Conservation (phyloP, 352 stramenopile species). For the Phytophthora pinifolia region DNA sequence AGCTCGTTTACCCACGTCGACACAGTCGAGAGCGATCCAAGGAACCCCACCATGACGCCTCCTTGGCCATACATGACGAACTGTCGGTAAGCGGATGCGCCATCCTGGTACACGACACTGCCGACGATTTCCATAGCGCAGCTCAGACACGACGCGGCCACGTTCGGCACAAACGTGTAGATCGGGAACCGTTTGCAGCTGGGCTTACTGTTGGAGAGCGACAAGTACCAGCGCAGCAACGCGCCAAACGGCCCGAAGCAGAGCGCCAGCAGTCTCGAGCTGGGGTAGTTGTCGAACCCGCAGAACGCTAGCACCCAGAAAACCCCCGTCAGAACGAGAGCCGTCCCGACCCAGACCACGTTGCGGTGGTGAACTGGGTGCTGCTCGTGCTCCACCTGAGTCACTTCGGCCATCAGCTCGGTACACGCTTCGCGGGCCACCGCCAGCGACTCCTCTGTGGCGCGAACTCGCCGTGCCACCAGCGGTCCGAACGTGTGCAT, state of each 20-base stretch:
- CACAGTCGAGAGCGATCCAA: conserved; percentile 70
- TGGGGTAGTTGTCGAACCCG: conserved; percentile 49
- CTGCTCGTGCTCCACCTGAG: conserved; percentile 50
- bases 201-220: conserved; percentile 47
- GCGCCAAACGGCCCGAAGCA: conserved; percentile 62
- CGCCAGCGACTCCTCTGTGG: conserved; percentile 46
- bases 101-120: conserved; percentile 32
- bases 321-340: conserved; percentile 29
- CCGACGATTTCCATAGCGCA: conserved; percentile 45
- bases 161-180: conserved; percentile 66
- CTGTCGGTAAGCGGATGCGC: conserved; percentile 30
- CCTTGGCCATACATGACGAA: conserved; percentile 53
- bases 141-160: conserved; percentile 51
- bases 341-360: conserved; percentile 24
- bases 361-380: conserved; percentile 37
- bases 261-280: conserved; percentile 50
- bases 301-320: conserved; percentile 52
- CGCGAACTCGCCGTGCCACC: conserved; percentile 38
- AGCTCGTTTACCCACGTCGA: conserved; percentile 72
- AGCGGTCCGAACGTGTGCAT: conserved; percentile 47
- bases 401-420: conserved; percentile 45
- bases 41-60: conserved; percentile 48
- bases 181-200: conserved; percentile 59
- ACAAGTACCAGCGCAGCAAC: conserved; percentile 57
- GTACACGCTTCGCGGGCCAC: conserved; percentile 42